phyloP scores from a whole-genome alignment of 1,139 yeast genomes.

The Candida sojae region DNA sequence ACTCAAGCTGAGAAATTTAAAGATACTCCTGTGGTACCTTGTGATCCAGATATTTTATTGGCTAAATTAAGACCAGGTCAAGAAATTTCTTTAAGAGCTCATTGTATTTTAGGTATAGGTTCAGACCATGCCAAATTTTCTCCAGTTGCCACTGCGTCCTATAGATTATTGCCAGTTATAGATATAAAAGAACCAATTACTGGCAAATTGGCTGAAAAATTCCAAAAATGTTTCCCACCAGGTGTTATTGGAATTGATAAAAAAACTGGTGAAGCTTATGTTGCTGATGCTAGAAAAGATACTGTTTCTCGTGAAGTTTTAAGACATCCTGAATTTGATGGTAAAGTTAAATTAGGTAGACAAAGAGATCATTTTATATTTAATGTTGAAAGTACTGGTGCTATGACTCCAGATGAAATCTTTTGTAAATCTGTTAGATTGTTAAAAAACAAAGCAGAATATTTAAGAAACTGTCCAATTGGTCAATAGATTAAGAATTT shows the following conservation, averaged over 20 bases:
- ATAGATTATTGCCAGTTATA: constrained; percentile 90
- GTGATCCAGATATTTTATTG: constrained; percentile 84
- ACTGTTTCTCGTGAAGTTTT: constrained; percentile 96
- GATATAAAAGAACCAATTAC: constrained; percentile 72
- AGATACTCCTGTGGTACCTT: constrained; percentile 69
- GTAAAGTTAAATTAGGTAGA: constrained; percentile 88
- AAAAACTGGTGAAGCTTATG: constrained; percentile 69
- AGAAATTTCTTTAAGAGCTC: constrained; percentile 87
- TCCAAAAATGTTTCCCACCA: constrained; percentile 87
- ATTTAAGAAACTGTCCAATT: constrained; percentile 76
- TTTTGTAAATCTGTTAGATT: constrained; percentile 87
- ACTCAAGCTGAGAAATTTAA: constrained; percentile 72
- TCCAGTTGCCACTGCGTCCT: constrained; percentile 97
- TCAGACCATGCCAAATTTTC: constrained; percentile 96
- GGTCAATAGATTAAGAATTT: constrained; percentile 41
- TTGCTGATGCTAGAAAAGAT: constrained; percentile 87
- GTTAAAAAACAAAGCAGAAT: constrained; percentile 82
- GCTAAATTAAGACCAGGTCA: constrained; percentile 97
- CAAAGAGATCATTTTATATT: constrained; percentile 90
- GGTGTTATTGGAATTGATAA: constrained; percentile 82
- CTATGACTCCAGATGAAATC: constrained; percentile 95
- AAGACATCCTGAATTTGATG: constrained; percentile 88
- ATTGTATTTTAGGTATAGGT: constrained; percentile 90
- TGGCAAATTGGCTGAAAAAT: constrained; percentile 76
- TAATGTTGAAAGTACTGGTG: constrained; percentile 93